Evolutionary conservation across 177 flowering plant genomes (phyloP), one percentile per base, ranked within the genome.

Genomic region (Vitis hybrid): DNA sequence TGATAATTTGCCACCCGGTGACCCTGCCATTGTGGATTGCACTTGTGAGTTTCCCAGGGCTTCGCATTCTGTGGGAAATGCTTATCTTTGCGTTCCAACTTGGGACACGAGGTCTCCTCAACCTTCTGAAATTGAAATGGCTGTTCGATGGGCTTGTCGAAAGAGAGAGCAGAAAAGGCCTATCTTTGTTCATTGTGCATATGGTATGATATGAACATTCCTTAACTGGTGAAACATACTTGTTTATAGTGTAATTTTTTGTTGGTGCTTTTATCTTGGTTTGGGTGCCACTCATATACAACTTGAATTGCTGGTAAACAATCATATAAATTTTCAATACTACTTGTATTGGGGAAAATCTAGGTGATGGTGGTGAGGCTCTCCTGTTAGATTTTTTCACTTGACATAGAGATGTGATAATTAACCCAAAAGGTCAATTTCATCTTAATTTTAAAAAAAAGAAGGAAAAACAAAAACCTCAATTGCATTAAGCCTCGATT

Each of bases 91-190:
- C 9, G 67, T 94, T 56, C 97, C 97, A 9, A 90, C 93, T 24
- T 94, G 97, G 97, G 98, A 94, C 76, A 92, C 97, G 2, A 79
- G 98, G 76, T 49, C 94, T 0, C 98, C 97, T 69, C 82, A 77
- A 65, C 93, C 92, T 0, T 66, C 66, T 8, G 88, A 87, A n/a
- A 91, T 94, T 61, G 96, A 94, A 67, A 74, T 85, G 6, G 98
- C 97, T 32, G 94, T 94, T 14, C 79, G 78, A 65, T 94, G 98
- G 98, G 93, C 92, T 67, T 85, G 88, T 70, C 64, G 92, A 61
- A 86, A 87, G 84, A 86, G 93, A 73, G 84, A 85, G 75, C 91
- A 73, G 79, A 84, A 79, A 2, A 72, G 56, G 65, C 94, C 97
- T 0, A 76, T 94, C 9, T 90, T 86, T 66, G 67, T 92, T 74